Percentiles rank a stretch among this genome's conserved stretches.
phyloP scores from a whole-genome alignment of 768 basidiomycete genomes.

The Russula emetica region DNA sequence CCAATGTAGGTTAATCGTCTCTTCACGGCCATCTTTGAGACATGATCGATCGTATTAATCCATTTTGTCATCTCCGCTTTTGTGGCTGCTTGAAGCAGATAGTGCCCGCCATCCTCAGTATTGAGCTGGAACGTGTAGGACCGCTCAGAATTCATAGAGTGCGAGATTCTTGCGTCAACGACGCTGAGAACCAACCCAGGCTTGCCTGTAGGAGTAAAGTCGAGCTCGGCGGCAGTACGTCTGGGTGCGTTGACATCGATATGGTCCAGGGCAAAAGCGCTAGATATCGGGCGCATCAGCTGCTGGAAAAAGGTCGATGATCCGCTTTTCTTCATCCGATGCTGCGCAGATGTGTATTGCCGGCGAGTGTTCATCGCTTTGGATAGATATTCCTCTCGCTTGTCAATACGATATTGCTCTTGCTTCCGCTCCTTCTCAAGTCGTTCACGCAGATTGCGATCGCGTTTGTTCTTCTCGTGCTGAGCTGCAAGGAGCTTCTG shows the following conservation, averaged over 20 bases:
- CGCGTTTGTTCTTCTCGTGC: slow-evolving; percentile 78
- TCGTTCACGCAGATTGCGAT: slow-evolving; percentile 62
- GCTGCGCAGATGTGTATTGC: slow-evolving; percentile 49
- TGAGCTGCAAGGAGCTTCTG: slow-evolving; percentile 58
- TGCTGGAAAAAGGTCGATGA: slow-evolving; percentile 75
- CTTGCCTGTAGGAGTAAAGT: slow-evolving; percentile 68
- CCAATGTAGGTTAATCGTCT: slow-evolving; percentile 78
- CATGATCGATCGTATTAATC: slow-evolving; percentile 68
- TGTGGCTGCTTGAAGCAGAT: slow-evolving; percentile 68
- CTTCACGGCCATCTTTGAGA: slow-evolving; percentile 70
- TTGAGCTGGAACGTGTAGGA: slow-evolving; percentile 80
- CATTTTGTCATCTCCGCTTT: slow-evolving; percentile 71
- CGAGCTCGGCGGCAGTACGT: slow-evolving; percentile 67
- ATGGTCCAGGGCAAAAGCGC: slow-evolving; percentile 69
- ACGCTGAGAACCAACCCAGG: slow-evolving; percentile 72
- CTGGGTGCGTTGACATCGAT: slow-evolving; percentile 42
- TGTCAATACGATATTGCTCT: slow-evolving; percentile 69
- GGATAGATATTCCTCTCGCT: slow-evolving; percentile 69
- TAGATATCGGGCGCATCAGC: slow-evolving; percentile 86
- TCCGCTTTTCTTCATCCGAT: slow-evolving; percentile 86
- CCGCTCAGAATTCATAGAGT: slow-evolving; percentile 73
- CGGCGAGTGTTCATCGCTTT: slow-evolving; percentile 62
- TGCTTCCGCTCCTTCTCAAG: slow-evolving; percentile 71
- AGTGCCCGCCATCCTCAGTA: slow-evolving; percentile 84
- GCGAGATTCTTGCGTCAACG: slow-evolving; percentile 63